A percentile compares a stretch with the other conserved stretches of the same genome.
Evolutionary conservation across 306 rosid species (phyloP).

Genomic region (Pterocarpus macrocarpus): DNA sequence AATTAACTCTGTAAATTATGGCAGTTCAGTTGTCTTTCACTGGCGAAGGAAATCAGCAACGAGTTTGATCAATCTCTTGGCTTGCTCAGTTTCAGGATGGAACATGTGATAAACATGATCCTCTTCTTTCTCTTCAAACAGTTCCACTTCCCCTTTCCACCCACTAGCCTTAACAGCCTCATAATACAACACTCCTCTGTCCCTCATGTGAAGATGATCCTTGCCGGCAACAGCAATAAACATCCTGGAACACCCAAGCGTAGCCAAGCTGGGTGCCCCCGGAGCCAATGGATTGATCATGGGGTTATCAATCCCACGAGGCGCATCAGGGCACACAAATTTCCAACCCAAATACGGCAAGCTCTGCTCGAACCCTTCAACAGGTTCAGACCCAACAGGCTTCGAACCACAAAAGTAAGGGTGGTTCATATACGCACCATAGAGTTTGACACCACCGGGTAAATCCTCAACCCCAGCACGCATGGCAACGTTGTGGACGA

Average conservation of each 20-base stretch:
- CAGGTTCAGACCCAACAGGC: slow-evolving; percentile 40
- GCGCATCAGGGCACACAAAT: slow-evolving; percentile 39
- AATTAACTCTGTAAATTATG: too few species aligned
- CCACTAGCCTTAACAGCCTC: slow-evolving; percentile 44
- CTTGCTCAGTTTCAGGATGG: neutral
- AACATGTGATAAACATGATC: slow-evolving; percentile 39
- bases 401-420: slow-evolving; percentile 59
- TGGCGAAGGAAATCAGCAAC: slow-evolving; percentile 29
- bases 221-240: slow-evolving; percentile 43
- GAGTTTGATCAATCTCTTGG: slow-evolving; percentile 20
- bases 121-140: slow-evolving; percentile 39
- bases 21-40: neutral
- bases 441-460: slow-evolving; percentile 44
- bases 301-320: slow-evolving; percentile 51
- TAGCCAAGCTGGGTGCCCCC: slow-evolving; percentile 49
- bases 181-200: slow-evolving; percentile 42
- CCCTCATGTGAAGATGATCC: slow-evolving; percentile 37
- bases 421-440: slow-evolving; percentile 57
- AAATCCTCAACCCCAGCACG: slow-evolving; percentile 58
- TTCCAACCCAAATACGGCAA: slow-evolving; percentile 31
- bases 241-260: slow-evolving; percentile 46
- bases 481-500: slow-evolving; percentile 58
- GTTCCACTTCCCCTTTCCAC: slow-evolving; percentile 47
- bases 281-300: slow-evolving; percentile 47
- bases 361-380: neutral